Conservation (phyloP, 176 grass and related monocot species). For the Zea luxurians region DNA sequence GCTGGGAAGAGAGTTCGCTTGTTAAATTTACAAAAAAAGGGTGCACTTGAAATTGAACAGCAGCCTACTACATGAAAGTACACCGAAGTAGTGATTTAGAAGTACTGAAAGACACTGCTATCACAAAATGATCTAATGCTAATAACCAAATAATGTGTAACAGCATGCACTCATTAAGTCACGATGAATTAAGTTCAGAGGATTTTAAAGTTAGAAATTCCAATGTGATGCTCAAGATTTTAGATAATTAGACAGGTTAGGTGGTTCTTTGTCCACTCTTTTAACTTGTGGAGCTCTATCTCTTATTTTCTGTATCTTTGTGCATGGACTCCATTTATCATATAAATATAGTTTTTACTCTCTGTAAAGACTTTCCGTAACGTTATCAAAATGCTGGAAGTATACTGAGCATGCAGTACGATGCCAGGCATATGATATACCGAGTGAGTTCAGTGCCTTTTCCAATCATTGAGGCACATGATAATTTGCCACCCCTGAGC, state of each 20-base stretch:
- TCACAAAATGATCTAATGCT: not conserved
- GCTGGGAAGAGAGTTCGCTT: conserved; percentile 44
- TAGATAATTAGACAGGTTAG: not conserved
- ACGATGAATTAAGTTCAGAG: not conserved
- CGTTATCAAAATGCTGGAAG: not conserved
- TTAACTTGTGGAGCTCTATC: not conserved
- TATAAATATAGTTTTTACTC: not conserved
- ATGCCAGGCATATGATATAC: not conserved
- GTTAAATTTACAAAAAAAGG: conserved; percentile 45
- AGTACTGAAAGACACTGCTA: conserved; percentile 14
- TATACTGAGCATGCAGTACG: no score
- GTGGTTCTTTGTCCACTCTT: not conserved
- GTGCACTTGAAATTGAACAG: conserved; percentile 22
- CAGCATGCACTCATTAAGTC: not conserved
- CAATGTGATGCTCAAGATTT: not conserved
- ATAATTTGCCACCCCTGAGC: not conserved
- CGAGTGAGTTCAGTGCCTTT: not conserved
- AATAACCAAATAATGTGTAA: not conserved
- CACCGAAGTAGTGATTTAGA: not conserved
- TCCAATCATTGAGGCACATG: not conserved
- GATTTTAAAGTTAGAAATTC: not conserved
- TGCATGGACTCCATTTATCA: not conserved
- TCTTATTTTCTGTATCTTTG: not conserved
- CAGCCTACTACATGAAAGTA: conserved; percentile 28
- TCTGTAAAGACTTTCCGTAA: not conserved